These are phyloP conservation scores for Hypoxylon sp. DNA, from an alignment of 2,329 filamentous ascomycete species.

Conservation along the genomic window DNA sequence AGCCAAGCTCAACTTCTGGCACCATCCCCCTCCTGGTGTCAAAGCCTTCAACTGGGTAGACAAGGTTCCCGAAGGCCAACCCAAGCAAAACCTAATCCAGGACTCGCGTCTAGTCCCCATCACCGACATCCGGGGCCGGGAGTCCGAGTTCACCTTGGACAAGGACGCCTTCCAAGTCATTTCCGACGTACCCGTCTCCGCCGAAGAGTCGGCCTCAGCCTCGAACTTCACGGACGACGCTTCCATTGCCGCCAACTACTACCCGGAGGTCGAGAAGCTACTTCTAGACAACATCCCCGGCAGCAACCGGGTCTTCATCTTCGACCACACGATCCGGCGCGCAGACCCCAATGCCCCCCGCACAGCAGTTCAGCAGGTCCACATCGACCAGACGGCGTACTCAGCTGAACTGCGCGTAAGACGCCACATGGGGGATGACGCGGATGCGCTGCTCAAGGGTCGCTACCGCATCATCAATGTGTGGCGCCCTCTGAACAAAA, in stretches of 20 bases:
- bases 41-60: constrained; percentile 78
- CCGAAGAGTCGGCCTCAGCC: constrained; percentile 56
- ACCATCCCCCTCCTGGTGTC: constrained; percentile 70
- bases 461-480: constrained; percentile 90
- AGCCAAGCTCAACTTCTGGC: constrained; percentile 76
- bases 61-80: constrained; percentile 70
- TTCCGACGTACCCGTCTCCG: constrained; percentile 67
- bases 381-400: constrained; percentile 84
- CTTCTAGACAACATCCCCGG: constrained; percentile 78
- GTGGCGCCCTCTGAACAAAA: constrained; percentile 77
- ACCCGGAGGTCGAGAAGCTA: constrained; percentile 84
- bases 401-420: constrained; percentile 78
- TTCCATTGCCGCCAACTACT: constrained; percentile 80
- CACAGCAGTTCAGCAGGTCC: constrained; percentile 78
- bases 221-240: constrained; percentile 77
- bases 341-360: constrained; percentile 71
- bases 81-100: constrained; percentile 75
- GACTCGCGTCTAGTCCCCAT: constrained; percentile 69
- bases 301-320: constrained; percentile 77
- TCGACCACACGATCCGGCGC: constrained; percentile 91
- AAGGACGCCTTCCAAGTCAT: constrained; percentile 81
- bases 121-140: constrained; percentile 80
- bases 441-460: constrained; percentile 73
- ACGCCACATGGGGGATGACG: constrained; percentile 76
- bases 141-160: constrained; percentile 77